These are phyloP conservation scores for Phialophora tarda DNA, from an alignment of 2,329 filamentous ascomycete species.

Conservation along the genomic window DNA sequence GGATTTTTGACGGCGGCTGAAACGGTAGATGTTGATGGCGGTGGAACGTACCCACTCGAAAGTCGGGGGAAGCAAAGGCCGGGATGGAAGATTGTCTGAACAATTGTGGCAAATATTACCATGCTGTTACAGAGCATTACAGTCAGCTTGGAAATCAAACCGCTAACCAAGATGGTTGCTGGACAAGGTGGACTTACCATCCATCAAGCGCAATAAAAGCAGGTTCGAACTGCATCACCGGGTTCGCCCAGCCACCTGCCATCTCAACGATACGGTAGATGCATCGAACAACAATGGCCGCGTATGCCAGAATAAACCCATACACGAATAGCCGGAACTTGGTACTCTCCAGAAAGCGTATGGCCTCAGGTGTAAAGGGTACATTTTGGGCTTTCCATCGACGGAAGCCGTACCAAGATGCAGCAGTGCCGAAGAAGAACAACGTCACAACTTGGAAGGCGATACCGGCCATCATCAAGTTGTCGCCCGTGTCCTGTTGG, in stretches of 20 bases:
- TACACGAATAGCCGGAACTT: conserved; percentile 33
- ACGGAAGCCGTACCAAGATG: conserved; percentile 28
- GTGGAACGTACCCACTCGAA: conserved; percentile 23
- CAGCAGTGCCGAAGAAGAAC: conserved; percentile 42
- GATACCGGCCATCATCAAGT: conserved; percentile 65
- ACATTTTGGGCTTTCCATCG: conserved; percentile 32
- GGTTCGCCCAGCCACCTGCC: conserved; percentile 53
- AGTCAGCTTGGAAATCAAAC: neutral
- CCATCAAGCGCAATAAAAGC: conserved; percentile 60
- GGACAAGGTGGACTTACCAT: conserved; percentile 17
- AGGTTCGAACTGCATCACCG: conserved; percentile 55
- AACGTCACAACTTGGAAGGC: conserved; percentile 61
- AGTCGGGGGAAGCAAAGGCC: conserved; percentile 37
- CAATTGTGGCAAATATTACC: conserved; percentile 31
- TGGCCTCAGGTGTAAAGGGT: conserved; percentile 26
- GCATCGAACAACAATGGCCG: conserved; percentile 54
- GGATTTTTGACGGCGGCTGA: neutral
- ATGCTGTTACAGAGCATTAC: conserved; percentile 18
- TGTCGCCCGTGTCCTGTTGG: conserved; percentile 55
- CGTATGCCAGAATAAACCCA: conserved; percentile 43
- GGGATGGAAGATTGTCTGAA: conserved; percentile 35
- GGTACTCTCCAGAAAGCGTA: conserved; percentile 5
- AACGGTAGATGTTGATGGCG: neutral
- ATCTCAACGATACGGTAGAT: conserved; percentile 58
- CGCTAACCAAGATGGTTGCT: neutral